Conservation (phyloP, 2,329 filamentous ascomycete species). For the Colletotrichum tanaceti region DNA sequence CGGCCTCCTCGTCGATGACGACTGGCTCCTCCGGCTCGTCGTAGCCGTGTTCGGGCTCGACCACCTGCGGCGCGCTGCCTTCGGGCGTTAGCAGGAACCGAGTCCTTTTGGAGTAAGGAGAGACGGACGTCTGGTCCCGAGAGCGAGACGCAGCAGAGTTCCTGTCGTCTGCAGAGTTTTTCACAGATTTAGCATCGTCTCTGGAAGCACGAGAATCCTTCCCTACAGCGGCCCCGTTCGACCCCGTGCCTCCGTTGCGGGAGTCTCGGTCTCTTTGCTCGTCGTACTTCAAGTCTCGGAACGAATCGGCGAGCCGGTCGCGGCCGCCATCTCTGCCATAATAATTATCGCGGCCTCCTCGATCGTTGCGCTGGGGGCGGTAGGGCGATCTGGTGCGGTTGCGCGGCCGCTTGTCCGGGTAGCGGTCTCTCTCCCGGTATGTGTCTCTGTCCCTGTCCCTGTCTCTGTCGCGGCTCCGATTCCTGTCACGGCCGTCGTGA, state of each 20-base stretch:
- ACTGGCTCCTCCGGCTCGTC: slow-evolving; percentile 64
- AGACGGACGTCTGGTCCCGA: slow-evolving; percentile 50
- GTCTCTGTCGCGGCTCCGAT: slow-evolving; percentile 51
- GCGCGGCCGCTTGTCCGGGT: slow-evolving; percentile 65
- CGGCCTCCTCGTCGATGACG: slow-evolving; percentile 81
- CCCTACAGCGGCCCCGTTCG: slow-evolving; percentile 71
- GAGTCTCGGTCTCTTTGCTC: slow-evolving; percentile 61
- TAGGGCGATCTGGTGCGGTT: slow-evolving; percentile 67
- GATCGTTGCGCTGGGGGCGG: slow-evolving; percentile 52
- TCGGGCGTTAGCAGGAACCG: slow-evolving; percentile 19
- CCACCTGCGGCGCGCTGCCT: slow-evolving; percentile 43
- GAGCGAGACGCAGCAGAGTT: slow-evolving; percentile 45
- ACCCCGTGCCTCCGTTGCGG: slow-evolving; percentile 69
- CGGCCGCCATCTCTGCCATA: slow-evolving; percentile 48
- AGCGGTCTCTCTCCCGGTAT: slow-evolving; percentile 53
- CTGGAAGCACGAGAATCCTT: slow-evolving; percentile 68
- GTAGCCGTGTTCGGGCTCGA: slow-evolving; percentile 50
- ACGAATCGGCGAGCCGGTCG: slow-evolving; percentile 43
- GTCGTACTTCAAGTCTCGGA: slow-evolving; percentile 54
- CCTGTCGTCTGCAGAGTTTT: slow-evolving; percentile 62
- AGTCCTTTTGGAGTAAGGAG: background rate
- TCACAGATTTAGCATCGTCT: slow-evolving; percentile 75
- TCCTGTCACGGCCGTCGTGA: slow-evolving; percentile 65
- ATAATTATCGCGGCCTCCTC: slow-evolving; percentile 50
- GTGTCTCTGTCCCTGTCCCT: slow-evolving; percentile 45